Conservation (phyloP, 1,139 yeast genomes). For the Candida labiduridarum region DNA sequence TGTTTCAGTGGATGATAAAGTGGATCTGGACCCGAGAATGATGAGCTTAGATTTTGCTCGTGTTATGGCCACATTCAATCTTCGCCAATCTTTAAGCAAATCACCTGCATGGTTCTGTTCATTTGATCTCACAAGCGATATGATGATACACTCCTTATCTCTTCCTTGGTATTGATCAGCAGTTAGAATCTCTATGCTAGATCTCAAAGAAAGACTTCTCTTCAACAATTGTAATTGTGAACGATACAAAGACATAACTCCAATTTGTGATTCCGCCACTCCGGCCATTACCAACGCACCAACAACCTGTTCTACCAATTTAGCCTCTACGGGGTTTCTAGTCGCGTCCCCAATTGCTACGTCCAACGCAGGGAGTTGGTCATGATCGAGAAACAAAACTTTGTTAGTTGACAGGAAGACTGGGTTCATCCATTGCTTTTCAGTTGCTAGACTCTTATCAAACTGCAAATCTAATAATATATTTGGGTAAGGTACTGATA, state of each 20-base stretch:
- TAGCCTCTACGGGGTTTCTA: conserved; percentile 74
- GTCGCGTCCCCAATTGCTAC: conserved; percentile 61
- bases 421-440: conserved; percentile 35
- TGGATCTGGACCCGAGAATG: conserved; percentile 73
- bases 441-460: conserved; percentile 5
- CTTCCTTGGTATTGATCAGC: conserved; percentile 97
- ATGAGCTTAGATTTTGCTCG: conserved; percentile 84
- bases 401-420: conserved; percentile 37
- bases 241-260: conserved; percentile 87
- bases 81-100: conserved; percentile 81
- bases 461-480: conserved; percentile 16
- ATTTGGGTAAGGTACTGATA: conserved; percentile 47
- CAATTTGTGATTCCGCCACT: conserved; percentile 60
- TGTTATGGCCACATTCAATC: conserved; percentile 93
- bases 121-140: conserved; percentile 86
- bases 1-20: conserved; percentile 58
- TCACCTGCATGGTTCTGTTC: conserved; percentile 70
- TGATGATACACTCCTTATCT: conserved; percentile 86
- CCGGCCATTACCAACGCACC: conserved; percentile 64
- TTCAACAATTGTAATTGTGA: conserved; percentile 70
- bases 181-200: conserved; percentile 74
- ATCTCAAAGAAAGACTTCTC: conserved; percentile 39
- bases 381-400: conserved; percentile 83
- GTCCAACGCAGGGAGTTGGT: conserved; percentile 63
- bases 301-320: conserved; percentile 62